Percentiles rank a stretch among this genome's conserved stretches.
Conservation (phyloP, 2,329 filamentous ascomycete species). For the Aspergillus tamarii region DNA sequence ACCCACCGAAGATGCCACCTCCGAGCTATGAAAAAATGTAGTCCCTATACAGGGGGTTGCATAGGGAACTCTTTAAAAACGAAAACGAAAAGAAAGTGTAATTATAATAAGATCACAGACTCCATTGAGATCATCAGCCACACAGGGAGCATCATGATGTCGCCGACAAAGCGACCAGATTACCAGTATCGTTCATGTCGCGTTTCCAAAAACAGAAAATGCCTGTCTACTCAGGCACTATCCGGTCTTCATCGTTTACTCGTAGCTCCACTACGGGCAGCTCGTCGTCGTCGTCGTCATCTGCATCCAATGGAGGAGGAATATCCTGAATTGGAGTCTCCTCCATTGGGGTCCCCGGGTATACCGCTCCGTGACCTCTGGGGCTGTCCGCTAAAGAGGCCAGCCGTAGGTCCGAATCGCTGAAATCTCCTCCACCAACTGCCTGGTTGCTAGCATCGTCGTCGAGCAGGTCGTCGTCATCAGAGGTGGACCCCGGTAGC, state of each 20-base stretch:
- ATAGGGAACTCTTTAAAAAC: not conserved
- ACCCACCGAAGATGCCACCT: conserved; percentile 4
- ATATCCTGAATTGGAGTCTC: conserved; percentile 37
- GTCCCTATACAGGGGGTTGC: not conserved
- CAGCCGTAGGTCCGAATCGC: conserved; percentile 37
- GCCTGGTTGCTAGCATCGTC: conserved; percentile 46
- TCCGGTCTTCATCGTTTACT: conserved; percentile 39
- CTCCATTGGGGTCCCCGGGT: conserved; percentile 30
- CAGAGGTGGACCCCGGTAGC: conserved; percentile 32
- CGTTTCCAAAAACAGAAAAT: not conserved
- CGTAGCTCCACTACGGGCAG: conserved; percentile 47
- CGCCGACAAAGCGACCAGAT: conserved; percentile 2
- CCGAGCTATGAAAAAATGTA: not conserved
- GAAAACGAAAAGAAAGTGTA: conserved; percentile 6
- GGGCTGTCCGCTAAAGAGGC: conserved; percentile 33
- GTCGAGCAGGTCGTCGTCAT: conserved; percentile 39
- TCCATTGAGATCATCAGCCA: conserved; percentile 15
- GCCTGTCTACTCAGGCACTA: conserved; percentile 20
- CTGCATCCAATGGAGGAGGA: conserved; percentile 32
- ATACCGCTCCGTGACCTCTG: conserved; percentile 19
- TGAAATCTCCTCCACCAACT: conserved; percentile 40
- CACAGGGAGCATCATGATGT: conserved; percentile 4
- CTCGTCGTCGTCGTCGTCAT: conserved; percentile 36
- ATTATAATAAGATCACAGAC: conserved; percentile 11
- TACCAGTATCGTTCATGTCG: conserved; percentile 6